phyloP scores from a whole-genome alignment of 2,329 filamentous ascomycete species.

The Lizonia empirigonia region DNA sequence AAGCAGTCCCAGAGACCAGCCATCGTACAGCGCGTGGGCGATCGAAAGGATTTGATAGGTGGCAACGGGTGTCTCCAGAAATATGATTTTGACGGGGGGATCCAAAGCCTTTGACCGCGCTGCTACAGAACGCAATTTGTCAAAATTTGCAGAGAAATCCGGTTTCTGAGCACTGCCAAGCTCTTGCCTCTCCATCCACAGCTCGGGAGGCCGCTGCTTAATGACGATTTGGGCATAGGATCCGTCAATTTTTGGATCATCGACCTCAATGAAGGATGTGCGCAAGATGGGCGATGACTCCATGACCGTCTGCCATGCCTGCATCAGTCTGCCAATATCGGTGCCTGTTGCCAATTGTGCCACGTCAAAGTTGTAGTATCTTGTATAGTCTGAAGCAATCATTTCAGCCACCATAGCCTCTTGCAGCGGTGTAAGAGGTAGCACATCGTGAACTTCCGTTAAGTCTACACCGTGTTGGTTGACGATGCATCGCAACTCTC shows the following conservation, averaged over 20 bases:
- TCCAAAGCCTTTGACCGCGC: background rate
- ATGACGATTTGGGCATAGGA: constrained; percentile 59
- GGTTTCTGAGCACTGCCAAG: constrained; percentile 21
- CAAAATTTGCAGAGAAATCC: constrained; percentile 41
- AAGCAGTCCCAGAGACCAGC: constrained; percentile 77
- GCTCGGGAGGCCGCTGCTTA: background rate
- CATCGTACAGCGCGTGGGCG: constrained; percentile 87
- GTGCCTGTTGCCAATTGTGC: constrained; percentile 63
- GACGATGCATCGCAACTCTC: constrained; percentile 50
- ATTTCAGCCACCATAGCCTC: constrained; percentile 86
- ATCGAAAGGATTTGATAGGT: constrained; percentile 69
- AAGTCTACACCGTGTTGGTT: constrained; percentile 42
- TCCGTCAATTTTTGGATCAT: constrained; percentile 61
- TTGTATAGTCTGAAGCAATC: constrained; percentile 71
- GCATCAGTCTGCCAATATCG: constrained; percentile 62
- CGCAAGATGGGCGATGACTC: constrained; percentile 71
- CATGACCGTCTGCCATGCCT: constrained; percentile 68
- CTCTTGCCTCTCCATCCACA: background rate
- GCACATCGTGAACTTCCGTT: constrained; percentile 59
- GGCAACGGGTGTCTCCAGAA: constrained; percentile 43
- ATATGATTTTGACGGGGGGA: constrained; percentile 45
- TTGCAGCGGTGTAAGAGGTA: constrained; percentile 82
- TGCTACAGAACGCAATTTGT: constrained; percentile 46
- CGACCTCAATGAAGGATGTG: constrained; percentile 72
- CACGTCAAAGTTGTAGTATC: constrained; percentile 87